Conservation (phyloP, 2,329 filamentous ascomycete genomes). For the Cladophialophora yegresii region DNA sequence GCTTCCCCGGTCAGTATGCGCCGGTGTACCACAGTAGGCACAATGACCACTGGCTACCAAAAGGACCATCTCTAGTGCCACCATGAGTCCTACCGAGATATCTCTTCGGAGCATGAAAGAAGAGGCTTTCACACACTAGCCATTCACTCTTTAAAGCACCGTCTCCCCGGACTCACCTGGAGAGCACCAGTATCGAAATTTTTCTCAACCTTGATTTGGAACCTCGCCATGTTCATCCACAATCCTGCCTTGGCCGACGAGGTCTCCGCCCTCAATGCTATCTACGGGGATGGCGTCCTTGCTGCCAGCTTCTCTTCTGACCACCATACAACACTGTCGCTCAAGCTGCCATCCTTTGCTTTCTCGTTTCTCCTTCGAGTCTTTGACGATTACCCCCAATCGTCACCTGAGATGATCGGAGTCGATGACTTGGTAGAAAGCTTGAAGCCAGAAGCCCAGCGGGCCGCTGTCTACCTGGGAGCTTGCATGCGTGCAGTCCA, state of each 20-base stretch:
- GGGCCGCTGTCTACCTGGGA: constrained; percentile 7
- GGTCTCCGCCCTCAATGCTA: constrained; percentile 21
- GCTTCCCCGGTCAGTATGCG: not conserved
- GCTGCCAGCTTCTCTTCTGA: constrained; percentile 8
- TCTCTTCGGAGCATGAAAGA: not conserved
- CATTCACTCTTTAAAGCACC: not conserved
- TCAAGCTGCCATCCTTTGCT: constrained; percentile 3
- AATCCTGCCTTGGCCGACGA: constrained; percentile 14
- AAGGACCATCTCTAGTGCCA: not conserved
- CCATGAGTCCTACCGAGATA: not conserved
- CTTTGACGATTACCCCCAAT: constrained; percentile 9
- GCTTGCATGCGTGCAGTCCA: constrained; percentile 16
- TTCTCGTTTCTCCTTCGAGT: constrained; percentile 22
- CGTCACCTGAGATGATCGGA: constrained; percentile 12
- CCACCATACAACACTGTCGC: constrained; percentile 16
- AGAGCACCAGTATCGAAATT: not conserved
- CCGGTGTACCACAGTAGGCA: not conserved
- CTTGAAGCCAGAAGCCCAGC: constrained; percentile 4
- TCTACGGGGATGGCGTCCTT: constrained; percentile 14
- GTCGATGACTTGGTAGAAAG: constrained; percentile 17
- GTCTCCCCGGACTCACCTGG: not conserved
- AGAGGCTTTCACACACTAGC: not conserved
- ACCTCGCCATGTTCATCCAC: constrained; percentile 4
- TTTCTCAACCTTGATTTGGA: not conserved
- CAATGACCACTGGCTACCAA: not conserved